Conservation (phyloP, 2,329 filamentous ascomycete species). For the Cryoendolithus antarcticus region DNA sequence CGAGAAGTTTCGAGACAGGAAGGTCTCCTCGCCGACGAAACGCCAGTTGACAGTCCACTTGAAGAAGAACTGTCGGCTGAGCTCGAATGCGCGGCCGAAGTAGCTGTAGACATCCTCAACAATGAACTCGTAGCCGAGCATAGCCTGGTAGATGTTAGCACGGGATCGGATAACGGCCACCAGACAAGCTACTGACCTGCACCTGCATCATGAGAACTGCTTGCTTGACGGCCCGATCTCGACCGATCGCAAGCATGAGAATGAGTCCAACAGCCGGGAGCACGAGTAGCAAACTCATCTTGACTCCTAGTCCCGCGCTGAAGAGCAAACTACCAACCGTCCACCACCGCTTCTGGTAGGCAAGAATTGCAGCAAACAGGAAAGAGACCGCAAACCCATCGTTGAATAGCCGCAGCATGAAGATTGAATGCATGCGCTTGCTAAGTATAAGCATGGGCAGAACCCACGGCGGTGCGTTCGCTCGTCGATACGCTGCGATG, state of each 20-base stretch:
- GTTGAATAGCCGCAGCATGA: slow-evolving; percentile 86
- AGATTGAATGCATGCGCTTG: slow-evolving; percentile 88
- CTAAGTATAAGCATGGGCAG: slow-evolving; percentile 77
- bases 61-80: slow-evolving; percentile 83
- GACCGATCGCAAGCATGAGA: slow-evolving; percentile 60
- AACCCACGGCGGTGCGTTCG: slow-evolving; percentile 73
- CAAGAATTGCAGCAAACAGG: slow-evolving; percentile 69
- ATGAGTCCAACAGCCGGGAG: slow-evolving; percentile 70
- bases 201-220: slow-evolving; percentile 61
- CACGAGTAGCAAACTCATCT: slow-evolving; percentile 81
- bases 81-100: slow-evolving; percentile 71
- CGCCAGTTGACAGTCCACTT: slow-evolving; percentile 99
- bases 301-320: slow-evolving; percentile 72
- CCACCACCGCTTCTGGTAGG: slow-evolving; percentile 65
- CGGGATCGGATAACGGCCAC: no score
- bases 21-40: slow-evolving; percentile 73
- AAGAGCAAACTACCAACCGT: slow-evolving; percentile 60
- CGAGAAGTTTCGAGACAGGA: slow-evolving; percentile 61
- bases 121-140: slow-evolving; percentile 57
- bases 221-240: slow-evolving; percentile 52
- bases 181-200: slow-evolving; percentile 33
- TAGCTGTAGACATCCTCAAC: slow-evolving; percentile 56
- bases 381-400: slow-evolving; percentile 80
- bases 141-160: slow-evolving; percentile 27
- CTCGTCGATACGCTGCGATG: slow-evolving; percentile 67